phyloP scores from a whole-genome alignment of 257 asterid genomes.

The Dorcoceras hygrometricum region DNA sequence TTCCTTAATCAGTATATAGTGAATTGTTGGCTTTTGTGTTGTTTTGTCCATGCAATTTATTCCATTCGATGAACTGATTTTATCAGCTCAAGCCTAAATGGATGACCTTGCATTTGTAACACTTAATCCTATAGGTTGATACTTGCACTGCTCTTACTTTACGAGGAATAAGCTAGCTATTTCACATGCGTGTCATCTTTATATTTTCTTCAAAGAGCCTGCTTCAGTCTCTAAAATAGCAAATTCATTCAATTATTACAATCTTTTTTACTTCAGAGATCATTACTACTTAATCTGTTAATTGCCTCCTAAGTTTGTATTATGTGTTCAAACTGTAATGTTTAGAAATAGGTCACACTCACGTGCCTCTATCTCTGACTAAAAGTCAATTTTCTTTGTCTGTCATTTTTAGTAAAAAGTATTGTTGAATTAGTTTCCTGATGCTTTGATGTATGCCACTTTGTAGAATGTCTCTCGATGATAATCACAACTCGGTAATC shows the following conservation, averaged over 20 bases:
- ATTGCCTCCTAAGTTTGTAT: neutral
- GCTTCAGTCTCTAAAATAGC: constrained; percentile 2
- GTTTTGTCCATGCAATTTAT: constrained; percentile 1
- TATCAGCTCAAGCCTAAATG: neutral
- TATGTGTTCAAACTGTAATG: neutral
- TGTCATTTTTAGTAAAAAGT: constrained; percentile 4
- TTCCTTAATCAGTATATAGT: neutral
- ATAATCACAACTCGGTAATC: constrained; percentile 78
- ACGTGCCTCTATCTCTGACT: constrained; percentile 16
- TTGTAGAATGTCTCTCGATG: constrained; percentile 80
- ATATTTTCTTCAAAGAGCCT: neutral
- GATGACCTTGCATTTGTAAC: neutral
- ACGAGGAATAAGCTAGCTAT: neutral
- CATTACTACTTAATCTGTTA: constrained; percentile 1
- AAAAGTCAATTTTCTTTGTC: neutral
- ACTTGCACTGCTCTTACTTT: constrained; percentile 1
- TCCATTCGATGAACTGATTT: neutral
- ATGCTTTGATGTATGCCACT: constrained; percentile 21
- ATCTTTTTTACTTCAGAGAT: constrained; percentile 6
- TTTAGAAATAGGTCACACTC: constrained; percentile 2
- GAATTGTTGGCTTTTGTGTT: neutral
- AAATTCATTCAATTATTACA: neutral
- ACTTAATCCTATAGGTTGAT: neutral
- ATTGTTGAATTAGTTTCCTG: constrained; percentile 7
- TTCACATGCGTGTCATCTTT: constrained; percentile 12